Evolutionary conservation across 73 alveolate species (phyloP), one percentile per base, ranked within the genome.

Genomic region (Paraurostyla sp.): DNA sequence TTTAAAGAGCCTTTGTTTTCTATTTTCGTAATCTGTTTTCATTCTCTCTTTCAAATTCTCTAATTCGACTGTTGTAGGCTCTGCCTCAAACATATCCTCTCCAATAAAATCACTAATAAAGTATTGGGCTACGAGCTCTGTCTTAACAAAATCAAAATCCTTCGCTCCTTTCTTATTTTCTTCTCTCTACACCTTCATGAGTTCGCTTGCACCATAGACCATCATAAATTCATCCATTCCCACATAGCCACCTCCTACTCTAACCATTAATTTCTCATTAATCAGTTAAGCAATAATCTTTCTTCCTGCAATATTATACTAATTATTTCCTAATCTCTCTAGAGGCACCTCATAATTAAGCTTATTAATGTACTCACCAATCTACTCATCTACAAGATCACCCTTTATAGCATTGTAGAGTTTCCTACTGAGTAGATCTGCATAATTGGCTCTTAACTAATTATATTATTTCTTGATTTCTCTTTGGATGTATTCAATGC

Each of bases 191-290:
- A 60, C 32, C 32, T 50, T 60, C n/a, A 60, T 13, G 32, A 60
- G 78, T 60, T 60, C 78, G 7, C 51, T 50, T 9, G 78, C 22
- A 27, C 78, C 78, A 60, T 60, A 60, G 9, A 60, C 78, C 78
- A 60, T 60, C 78, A 60, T 60, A 60, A 60, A 60, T 23, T 60
- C 78, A 25, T 60, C 78, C 78, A 60, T 60, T 2, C 78, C 78
- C n/a, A 60, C 78, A 50, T 60, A 60, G 32, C 78, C 78, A 16
- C 78, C 78, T 9, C 78, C 78, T 3, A 60, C 78, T 60, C 78
- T 60, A 32, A 60, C 78, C 78, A 60, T 60, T 9, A 60, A 50
- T 60, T 60, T 60, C 25, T 60, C 78, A 33, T 60, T 60, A 60
- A 60, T 60, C 9, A 60, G 49, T 60, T 45, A 60, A 33, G 78